phyloP scores from a whole-genome alignment of 192 early-diverging fungal species.

The Haplosporangium gracile region DNA sequence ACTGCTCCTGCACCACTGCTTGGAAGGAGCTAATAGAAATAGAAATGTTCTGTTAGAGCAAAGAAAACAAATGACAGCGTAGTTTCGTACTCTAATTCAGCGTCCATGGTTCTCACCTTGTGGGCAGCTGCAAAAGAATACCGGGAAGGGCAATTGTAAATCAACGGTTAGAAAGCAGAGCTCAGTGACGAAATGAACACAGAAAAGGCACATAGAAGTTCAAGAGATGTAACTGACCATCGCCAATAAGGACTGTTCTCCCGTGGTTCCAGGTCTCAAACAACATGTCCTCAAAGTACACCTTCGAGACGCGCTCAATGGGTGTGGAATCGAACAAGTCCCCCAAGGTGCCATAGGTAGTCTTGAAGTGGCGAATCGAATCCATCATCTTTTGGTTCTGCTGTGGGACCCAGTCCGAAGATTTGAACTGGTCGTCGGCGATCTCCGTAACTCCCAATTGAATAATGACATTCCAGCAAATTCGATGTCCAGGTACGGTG shows the following conservation, averaged over 20 bases:
- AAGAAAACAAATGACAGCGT: too few relatives aligned
- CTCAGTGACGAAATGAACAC: background rate
- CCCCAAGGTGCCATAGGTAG: slow-evolving; percentile 1
- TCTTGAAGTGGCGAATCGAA: slow-evolving; percentile 10
- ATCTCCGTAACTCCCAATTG: background rate
- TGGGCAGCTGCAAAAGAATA: background rate
- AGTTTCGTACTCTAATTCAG: too few relatives aligned
- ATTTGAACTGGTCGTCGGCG: background rate
- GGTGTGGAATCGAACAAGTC: slow-evolving; percentile 2
- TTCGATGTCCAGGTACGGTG: slow-evolving; percentile 4
- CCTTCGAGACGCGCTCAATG: slow-evolving; percentile 3
- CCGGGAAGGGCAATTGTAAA: too few relatives aligned
- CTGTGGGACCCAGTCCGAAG: slow-evolving; percentile 9
- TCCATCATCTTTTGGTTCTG: slow-evolving; percentile 10
- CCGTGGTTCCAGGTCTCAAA: slow-evolving; percentile 25
- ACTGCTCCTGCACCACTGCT: slow-evolving; percentile 11
- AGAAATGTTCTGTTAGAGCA: too few relatives aligned
- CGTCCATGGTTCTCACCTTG: background rate
- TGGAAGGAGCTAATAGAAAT: background rate
- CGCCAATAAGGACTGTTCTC: slow-evolving; percentile 13
- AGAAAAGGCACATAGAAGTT: background rate
- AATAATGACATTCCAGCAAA: slow-evolving; percentile 14
- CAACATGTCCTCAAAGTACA: slow-evolving; percentile 18
- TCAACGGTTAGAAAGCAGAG: too few relatives aligned
- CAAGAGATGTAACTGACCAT: slow-evolving; percentile 1